These are phyloP conservation scores for Acorus calamus DNA, from an alignment of 106 monocot species.

Conservation along the genomic window DNA sequence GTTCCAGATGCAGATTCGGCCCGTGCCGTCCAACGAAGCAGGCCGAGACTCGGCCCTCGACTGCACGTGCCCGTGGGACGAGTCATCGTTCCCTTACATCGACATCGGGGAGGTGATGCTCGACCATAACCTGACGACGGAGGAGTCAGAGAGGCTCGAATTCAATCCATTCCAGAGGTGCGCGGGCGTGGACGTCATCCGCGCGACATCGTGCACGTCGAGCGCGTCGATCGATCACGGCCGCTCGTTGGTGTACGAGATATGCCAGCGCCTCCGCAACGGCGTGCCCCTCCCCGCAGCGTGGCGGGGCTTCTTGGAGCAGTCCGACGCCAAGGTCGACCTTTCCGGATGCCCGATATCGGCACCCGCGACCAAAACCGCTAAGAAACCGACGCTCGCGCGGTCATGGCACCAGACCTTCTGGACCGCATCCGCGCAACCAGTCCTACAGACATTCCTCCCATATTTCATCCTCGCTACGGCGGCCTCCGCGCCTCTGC, in stretches of 20 bases:
- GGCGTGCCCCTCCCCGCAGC: conserved; percentile 23
- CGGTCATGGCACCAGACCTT: conserved; percentile 28
- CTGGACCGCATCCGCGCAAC: conserved; percentile 30
- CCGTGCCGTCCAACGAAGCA: conserved; percentile 13
- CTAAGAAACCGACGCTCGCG: conserved; percentile 12
- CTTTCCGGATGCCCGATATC: conserved; percentile 35
- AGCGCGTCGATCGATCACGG: conserved; percentile 52
- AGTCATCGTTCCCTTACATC: conserved; percentile 24
- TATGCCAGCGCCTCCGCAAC: conserved; percentile 41
- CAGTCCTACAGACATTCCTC: conserved; percentile 34
- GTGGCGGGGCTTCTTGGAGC: conserved; percentile 39
- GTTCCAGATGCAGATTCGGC: conserved; percentile 28
- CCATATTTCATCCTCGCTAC: conserved; percentile 27
- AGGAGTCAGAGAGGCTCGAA: conserved; percentile 35
- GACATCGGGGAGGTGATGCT: conserved; percentile 36
- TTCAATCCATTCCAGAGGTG: conserved; percentile 38
- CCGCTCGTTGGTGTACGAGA: conserved; percentile 40
- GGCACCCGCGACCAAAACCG: not conserved
- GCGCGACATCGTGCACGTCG: conserved; percentile 30
- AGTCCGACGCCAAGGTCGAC: conserved; percentile 35
- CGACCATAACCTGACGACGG: conserved; percentile 17
- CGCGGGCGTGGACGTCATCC: conserved; percentile 28
- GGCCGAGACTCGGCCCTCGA: conserved; percentile 32
- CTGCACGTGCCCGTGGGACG: conserved; percentile 48
- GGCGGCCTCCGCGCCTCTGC: conserved; percentile 18